Base-by-base conservation (phyloP, 2,329 filamentous ascomycete species). In the Piedraia hortae region DNA sequence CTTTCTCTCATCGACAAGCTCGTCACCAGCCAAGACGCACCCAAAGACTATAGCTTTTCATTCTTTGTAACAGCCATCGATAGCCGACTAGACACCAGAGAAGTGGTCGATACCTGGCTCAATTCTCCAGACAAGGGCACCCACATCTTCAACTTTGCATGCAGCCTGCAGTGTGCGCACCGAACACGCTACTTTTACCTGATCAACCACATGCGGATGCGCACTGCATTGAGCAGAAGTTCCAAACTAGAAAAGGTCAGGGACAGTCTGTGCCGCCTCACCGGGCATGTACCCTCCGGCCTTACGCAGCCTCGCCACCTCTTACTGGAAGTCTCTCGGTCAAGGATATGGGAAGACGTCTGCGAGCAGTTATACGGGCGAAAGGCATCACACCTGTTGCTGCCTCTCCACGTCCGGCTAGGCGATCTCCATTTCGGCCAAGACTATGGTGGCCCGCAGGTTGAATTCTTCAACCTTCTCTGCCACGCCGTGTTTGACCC, bases 391-490 rank as follows among this genome's bases (percentile, higher is more conserved):
- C 77, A 91, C 45, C 51, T 93, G 3, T 51, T 82, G 36, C 63
- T 77, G 12, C 85, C 85, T 1, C 48, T 97, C 15, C 90, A 90
- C 36, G 69, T 97, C 5, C 68, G 75, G 22, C 61, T 93, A 26
- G 78, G 78, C 3, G 70, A 42, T 8, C 75, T 77, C 14, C 85
- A 93, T 43, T 68, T 88, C 41, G 85, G 85, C 0, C 63, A 88
- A 15, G 85, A 97, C 42, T 77, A 82, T 21, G 85, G 85, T 19
- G 85, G 85, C 30, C 80, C 97, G 1, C 82, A 91, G 35, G 80
- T 90, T 41, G 85, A 97, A 31, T 93, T 90, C 41, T 93, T 97
- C 48, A 65, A 77, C 9, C 48, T 91, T 13, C 65, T 74, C 10
- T 66, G 91, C 33, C 62, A 63, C 1, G 69, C 89, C 37, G 73